phyloP scores from a whole-genome alignment of 371 early-diverging fungal species.

The Mucor racemosus region DNA sequence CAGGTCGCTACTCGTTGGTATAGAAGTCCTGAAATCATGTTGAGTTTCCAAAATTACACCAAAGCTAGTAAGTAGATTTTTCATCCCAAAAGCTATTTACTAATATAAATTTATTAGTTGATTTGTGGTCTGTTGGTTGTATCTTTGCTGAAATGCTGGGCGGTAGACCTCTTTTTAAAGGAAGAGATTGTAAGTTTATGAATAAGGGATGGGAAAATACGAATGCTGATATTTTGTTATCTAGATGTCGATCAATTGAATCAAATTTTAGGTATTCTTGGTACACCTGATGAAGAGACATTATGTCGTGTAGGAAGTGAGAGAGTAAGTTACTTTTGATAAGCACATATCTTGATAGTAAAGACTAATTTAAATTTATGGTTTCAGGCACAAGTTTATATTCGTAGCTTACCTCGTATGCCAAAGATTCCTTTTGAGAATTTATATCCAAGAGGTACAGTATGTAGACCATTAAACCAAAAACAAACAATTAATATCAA shows the following conservation, averaged over 20 bases:
- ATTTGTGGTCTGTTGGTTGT: slow-evolving; percentile 99
- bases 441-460: slow-evolving; percentile 71
- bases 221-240: not conserved
- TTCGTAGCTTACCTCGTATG: slow-evolving; percentile 88
- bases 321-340: slow-evolving; percentile 46
- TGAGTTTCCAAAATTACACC: slow-evolving; percentile 92
- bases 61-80: slow-evolving; percentile 81
- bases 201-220: too few relatives aligned
- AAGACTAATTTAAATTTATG: too few relatives aligned
- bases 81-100: not conserved
- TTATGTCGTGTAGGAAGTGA: slow-evolving; percentile 83
- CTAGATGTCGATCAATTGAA: slow-evolving; percentile 97
- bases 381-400: slow-evolving; percentile 91
- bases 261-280: slow-evolving; percentile 95
- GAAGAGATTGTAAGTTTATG: slow-evolving; percentile 77
- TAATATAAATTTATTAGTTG: slow-evolving; percentile 57
- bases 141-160: slow-evolving; percentile 97
- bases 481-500: not conserved
- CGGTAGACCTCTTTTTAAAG: slow-evolving; percentile 88
- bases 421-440: slow-evolving; percentile 86
- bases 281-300: slow-evolving; percentile 97
- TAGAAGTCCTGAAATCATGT: slow-evolving; percentile 98
- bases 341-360: too few relatives aligned
- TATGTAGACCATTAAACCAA: not conserved
- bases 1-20: slow-evolving; percentile 95